Conservation (phyloP, 139 green algal species). For the Picochlorum sp. region DNA sequence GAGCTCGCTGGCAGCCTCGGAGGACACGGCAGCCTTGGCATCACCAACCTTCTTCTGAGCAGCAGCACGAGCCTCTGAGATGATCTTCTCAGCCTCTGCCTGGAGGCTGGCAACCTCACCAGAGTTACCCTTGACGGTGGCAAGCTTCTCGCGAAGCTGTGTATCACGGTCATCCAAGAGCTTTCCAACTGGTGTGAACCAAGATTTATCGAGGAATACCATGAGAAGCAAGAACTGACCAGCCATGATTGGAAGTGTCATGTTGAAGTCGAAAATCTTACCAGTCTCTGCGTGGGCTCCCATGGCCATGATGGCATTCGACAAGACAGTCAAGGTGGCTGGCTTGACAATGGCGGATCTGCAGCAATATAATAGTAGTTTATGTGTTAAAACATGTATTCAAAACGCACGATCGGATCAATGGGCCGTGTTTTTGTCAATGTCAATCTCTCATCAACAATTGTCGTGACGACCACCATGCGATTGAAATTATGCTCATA, state of each 20-base stretch:
- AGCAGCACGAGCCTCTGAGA: slow-evolving; percentile 33
- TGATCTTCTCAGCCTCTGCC: slow-evolving; percentile 37
- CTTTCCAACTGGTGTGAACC: slow-evolving; percentile 80
- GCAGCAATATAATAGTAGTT: neutral
- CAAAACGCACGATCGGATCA: no score
- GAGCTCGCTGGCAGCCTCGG: slow-evolving; percentile 35
- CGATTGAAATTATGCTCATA: no score
- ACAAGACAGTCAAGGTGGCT: slow-evolving; percentile 37
- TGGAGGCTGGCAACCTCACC: slow-evolving; percentile 35
- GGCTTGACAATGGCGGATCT: slow-evolving; percentile 40
- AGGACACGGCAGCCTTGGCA: slow-evolving; percentile 29
- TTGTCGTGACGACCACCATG: no score
- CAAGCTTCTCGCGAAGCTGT: slow-evolving; percentile 65
- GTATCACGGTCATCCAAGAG: slow-evolving; percentile 77
- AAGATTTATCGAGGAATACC: slow-evolving; percentile 90
- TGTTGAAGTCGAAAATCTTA: slow-evolving; percentile 76
- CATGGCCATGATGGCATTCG: slow-evolving; percentile 60
- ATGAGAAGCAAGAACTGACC: slow-evolving; percentile 80
- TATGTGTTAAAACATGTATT: no score
- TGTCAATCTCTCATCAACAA: no score
- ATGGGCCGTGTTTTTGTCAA: no score
- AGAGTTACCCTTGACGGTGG: slow-evolving; percentile 59
- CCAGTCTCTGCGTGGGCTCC: slow-evolving; percentile 64
- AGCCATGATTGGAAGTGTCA: slow-evolving; percentile 68
- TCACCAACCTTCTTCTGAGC: slow-evolving; percentile 36